Base-by-base conservation (phyloP, 1,284 basidiomycete species). In the Lignosus rhinocerotis region DNA sequence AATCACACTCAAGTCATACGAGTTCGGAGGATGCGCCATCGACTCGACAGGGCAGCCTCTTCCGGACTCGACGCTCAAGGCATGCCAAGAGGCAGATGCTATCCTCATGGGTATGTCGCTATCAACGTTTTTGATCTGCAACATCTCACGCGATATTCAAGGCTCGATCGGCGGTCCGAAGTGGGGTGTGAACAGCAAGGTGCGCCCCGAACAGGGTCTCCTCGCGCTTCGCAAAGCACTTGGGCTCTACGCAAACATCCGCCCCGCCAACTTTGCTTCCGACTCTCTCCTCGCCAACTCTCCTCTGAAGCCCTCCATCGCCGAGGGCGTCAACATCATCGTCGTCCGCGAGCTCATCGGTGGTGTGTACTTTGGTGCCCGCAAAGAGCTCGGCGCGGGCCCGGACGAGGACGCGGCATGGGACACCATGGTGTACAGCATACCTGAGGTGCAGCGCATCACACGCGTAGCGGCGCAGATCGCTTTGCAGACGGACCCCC, bases 131-230 rank as follows among this genome's bases (percentile, higher is more conserved):
- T 42, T 17, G 31, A 31, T 14, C 9, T 19, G 25, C 48, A 31
- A 41, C 36, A 11, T 43, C 1, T 25, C 57, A 55, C 49, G 43
- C 39, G 50, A 12, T 12, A 2, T 52, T 31, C 39, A 59, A 94
- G 96, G 95, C 65, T 90, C 96, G 25, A 93, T 99, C 64, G 97
- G 96, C 62, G 97, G 96, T 17, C 97, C 97, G 36, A 98, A 98
- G 77, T 99, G 97, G 97, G 96, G 95, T 44, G 90, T 94, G 2
- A 83, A 88, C 55, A 88, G 89, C 65, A 90, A 92, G 73, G 87
- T 98, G 53, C 89, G 97, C 59, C 97, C 97, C n/a, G 97, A 99
- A 76, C 87, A 90, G 66, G 96, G 96, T 58, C 83, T 99, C 25
- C 88, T 99, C 32, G 76, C 80, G n/a, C 85, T 99, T 52, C 92